Percentiles rank a stretch among this genome's conserved stretches.
Evolutionary conservation across 345 rosid species (phyloP).

Genomic region (Salix caprea): DNA sequence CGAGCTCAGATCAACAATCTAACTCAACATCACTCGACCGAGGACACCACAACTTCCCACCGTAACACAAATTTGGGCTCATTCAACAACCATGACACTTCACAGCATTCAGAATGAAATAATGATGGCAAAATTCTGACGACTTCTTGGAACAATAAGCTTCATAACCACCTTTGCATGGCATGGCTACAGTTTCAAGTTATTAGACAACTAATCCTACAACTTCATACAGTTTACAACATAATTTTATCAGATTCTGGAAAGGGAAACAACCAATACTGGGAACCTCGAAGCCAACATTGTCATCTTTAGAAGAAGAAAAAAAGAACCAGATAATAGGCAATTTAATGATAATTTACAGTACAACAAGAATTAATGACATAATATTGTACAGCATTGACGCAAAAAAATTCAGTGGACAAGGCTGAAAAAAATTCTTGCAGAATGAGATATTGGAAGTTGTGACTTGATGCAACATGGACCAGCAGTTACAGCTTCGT

Average conservation of each 20-base stretch:
- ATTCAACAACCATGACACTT: not conserved
- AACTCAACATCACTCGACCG: not conserved
- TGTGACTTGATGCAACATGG: not conserved
- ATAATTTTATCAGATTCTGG: not conserved
- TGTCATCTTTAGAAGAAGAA: not conserved
- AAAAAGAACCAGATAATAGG: not conserved
- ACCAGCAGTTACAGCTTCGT: not conserved
- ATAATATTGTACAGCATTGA: constrained; percentile 7
- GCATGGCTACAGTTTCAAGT: not conserved
- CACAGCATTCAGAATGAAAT: not conserved
- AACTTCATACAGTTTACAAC: not conserved
- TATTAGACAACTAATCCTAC: not conserved
- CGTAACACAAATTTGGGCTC: not conserved
- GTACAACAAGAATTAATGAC: not conserved
- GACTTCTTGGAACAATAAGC: not conserved
- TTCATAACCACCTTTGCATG: not conserved
- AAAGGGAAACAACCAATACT: not conserved
- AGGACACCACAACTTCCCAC: not conserved
- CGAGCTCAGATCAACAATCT: no score
- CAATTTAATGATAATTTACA: not conserved
- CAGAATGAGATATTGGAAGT: not conserved
- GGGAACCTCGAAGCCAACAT: not conserved
- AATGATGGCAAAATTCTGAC: not conserved
- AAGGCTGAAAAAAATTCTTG: not conserved
- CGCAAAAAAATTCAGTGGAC: not conserved